Evolutionary conservation across 1,139 yeast genomes (phyloP), one percentile per base, ranked within the genome.

Genomic region (Pichia cactophila): DNA sequence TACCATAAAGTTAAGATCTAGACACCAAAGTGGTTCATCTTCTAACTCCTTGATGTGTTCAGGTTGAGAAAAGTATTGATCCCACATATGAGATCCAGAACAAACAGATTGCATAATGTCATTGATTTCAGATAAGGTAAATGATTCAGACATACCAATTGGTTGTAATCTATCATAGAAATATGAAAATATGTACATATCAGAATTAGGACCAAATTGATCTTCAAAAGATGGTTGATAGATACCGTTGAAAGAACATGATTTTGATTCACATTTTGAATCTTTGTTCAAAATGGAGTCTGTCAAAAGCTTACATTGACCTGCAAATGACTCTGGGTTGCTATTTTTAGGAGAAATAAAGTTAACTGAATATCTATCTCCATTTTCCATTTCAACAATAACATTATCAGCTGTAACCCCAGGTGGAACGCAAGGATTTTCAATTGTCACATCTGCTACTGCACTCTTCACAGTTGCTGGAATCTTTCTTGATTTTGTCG

Each of bases 241-340:
- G 48, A 89, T 84, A 61, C 99, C 98, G 63, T 90, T 88, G 76
- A 92, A 92, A 2, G 97, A 87, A 69, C 99, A 92, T 47, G 98
- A 95, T 54, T 80, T 78, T 42, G 73, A 63, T 2, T 71, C 65
- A 73, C 99, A 92, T 54, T 75, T 80, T 14, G 78, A 75, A 40
- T 89, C 96, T 70, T 90, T 90, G 68, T 87, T 85, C 65, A 92
- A 76, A 35, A 88, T 80, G 52, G 75, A 67, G 65, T 92, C 97
- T 6, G 97, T 89, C 46, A 92, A 67, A 62, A 73, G 76, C 58
- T 97, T 80, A 70, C 99, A 92, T 67, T 87, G 95, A 44, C 81
- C 70, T 9, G 84, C 73, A 26, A 81, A 77, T 20, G 74, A 64
- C 31, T 59, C 65, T 14, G 52, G 44, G 31, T 55, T 55, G 70